Base-by-base conservation (phyloP, 805 yeast species). In the Ogataea kodamae region DNA sequence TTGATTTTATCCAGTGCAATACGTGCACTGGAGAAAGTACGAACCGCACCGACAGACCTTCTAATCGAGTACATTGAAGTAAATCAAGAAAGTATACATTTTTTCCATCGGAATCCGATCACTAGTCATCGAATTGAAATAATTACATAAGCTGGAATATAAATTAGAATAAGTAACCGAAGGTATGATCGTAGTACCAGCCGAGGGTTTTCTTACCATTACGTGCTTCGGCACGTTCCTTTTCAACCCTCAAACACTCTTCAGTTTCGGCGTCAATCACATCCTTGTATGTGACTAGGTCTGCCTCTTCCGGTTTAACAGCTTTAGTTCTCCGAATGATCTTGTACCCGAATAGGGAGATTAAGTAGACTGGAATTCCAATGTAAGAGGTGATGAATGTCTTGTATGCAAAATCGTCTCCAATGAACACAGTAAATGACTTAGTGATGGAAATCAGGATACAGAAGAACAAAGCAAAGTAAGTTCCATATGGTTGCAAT, bases 381-480 rank as follows among this genome's bases (percentile, higher is more conserved):
- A 83, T 78, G 61, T 83, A 82, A 27, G 89, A 88, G 20, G 90
- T 81, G 51, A 83, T 79, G 53, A 84, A 84, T 12, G 67, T 66
- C 57, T 76, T 74, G 61, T 77, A 78, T 43, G 73, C 71, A 55
- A 82, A 78, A 2, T 45, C 45, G 6, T 46, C 46, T 10, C 57
- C 61, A 45, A 83, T 63, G 64, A 83, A 83, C 3, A 76, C 88
- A 1, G 86, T 76, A 56, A 81, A 81, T 48, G 80, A 80, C 61
- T 83, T 83, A 54, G 78, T 73, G 28, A 83, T 48, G 7, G 79
- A 68, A 40, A 83, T 65, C 33, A 81, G 35, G 33, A 61, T 37
- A 56, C 84, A 77, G 43, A 77, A 52, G 22, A 54, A 48, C 32
- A 83, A 57, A 1, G 87, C 76, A 46, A 77, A 40, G 49, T 68